Evolutionary conservation across 805 yeast species (phyloP).

Genomic region (Candida piceae): DNA sequence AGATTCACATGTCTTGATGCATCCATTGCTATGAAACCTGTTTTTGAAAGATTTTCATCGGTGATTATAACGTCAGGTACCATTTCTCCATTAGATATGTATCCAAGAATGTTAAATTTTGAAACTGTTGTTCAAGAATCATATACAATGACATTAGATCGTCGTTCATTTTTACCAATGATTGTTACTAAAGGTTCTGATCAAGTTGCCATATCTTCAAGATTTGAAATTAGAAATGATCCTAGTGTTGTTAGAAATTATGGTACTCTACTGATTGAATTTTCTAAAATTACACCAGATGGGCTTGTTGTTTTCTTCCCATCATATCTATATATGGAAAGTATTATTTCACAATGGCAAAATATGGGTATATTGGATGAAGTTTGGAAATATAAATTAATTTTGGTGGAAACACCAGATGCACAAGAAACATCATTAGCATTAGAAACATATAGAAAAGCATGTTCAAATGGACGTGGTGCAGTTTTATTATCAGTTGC

Average conservation of each 20-base stretch:
- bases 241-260: conserved; percentile 97
- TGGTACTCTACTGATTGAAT: conserved; percentile 88
- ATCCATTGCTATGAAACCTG: conserved; percentile 95
- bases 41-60: conserved; percentile 86
- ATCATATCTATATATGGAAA: conserved; percentile 94
- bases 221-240: conserved; percentile 95
- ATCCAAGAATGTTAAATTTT: conserved; percentile 93
- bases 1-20: conserved; percentile 96
- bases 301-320: conserved; percentile 98
- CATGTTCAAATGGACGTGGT: conserved; percentile 96
- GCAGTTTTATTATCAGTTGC: conserved; percentile 96
- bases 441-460: conserved; percentile 89
- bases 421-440: conserved; percentile 98
- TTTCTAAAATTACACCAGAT: conserved; percentile 93
- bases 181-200: conserved; percentile 97
- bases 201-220: conserved; percentile 93
- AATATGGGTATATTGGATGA: conserved; percentile 97
- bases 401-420: conserved; percentile 96
- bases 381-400: conserved; percentile 95
- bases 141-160: conserved; percentile 90
- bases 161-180: conserved; percentile 90
- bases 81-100: conserved; percentile 97
- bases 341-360: conserved; percentile 98
- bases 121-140: conserved; percentile 92
- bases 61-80: conserved; percentile 97